These are phyloP conservation scores for Chlorokybus atmophyticus DNA, from an alignment of 139 green algal species.

Conservation along the genomic window DNA sequence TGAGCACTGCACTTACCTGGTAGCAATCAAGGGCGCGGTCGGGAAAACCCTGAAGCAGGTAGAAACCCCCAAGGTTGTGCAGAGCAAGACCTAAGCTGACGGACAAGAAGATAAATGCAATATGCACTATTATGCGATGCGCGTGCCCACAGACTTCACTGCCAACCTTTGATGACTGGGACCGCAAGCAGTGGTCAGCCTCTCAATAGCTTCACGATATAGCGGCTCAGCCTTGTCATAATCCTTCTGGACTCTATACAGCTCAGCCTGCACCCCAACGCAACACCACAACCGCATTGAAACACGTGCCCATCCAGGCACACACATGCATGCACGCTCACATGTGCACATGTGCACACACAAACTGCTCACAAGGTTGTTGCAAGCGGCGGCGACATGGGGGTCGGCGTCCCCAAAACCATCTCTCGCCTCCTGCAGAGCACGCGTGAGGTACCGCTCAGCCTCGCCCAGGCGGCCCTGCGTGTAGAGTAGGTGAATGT, in stretches of 20 bases:
- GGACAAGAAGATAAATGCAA: no score
- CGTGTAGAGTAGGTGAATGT: no score
- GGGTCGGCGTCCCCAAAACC: slow-evolving; percentile 31
- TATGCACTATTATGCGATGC: no score
- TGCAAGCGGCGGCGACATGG: slow-evolving; percentile 32
- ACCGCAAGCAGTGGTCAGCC: slow-evolving; percentile 10
- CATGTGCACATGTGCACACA: neutral
- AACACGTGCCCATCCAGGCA: no score
- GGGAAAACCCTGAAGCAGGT: no score
- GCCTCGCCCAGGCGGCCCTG: slow-evolving; percentile 25
- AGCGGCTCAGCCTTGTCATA: slow-evolving; percentile 24
- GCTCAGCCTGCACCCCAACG: slow-evolving; percentile 29
- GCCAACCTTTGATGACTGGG: slow-evolving; percentile 11
- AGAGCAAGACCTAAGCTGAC: no score
- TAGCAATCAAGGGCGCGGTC: no score
- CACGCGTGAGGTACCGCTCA: slow-evolving; percentile 19
- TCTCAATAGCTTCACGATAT: slow-evolving; percentile 20
- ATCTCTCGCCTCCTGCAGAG: slow-evolving; percentile 28
- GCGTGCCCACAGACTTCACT: no score
- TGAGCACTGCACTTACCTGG: no score
- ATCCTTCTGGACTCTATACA: slow-evolving; percentile 19
- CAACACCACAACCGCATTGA: no score
- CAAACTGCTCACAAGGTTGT: slow-evolving; percentile 27
- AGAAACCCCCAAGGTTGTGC: no score
- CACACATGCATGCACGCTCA: neutral